Conservation (phyloP, 1,139 yeast genomes). For the Martiniozyma asiatica region DNA sequence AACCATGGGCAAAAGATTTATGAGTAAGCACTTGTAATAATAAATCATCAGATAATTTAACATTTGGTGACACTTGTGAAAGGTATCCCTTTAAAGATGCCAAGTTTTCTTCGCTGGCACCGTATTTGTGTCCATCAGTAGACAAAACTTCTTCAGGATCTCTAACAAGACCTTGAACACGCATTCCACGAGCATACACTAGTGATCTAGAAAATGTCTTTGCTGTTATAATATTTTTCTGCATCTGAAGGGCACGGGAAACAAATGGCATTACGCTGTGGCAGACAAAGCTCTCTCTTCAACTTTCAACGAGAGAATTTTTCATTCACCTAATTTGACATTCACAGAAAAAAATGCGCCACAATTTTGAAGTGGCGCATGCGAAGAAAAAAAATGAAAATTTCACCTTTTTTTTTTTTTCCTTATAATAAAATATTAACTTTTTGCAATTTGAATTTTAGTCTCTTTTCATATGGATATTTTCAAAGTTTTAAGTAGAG, state of each 20-base stretch:
- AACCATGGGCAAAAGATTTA: constrained; percentile 87
- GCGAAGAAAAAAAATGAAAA: too few relatives aligned
- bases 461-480: constrained; percentile 54
- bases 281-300: too few relatives aligned
- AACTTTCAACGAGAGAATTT: too few relatives aligned
- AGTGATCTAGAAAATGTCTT: constrained; percentile 14
- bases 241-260: neutral
- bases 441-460: too few relatives aligned
- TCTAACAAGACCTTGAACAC: constrained; percentile 65
- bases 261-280: too few relatives aligned
- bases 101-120: constrained; percentile 36
- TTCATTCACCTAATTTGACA: too few relatives aligned
- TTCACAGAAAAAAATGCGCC: too few relatives aligned
- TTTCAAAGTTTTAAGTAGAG: constrained; percentile 72
- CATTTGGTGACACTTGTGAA: constrained; percentile 20
- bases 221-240: neutral
- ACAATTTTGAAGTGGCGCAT: too few relatives aligned
- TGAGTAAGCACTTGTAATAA: constrained; percentile 77
- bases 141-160: constrained; percentile 60
- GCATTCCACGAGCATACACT: constrained; percentile 38
- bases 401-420: neutral
- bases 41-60: constrained; percentile 37
- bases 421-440: too few relatives aligned
- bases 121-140: constrained; percentile 51
- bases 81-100: constrained; percentile 37